Percentiles rank a stretch among this genome's conserved stretches.
Conservation (phyloP, 2,329 filamentous ascomycete species). For the Nemania sp. region DNA sequence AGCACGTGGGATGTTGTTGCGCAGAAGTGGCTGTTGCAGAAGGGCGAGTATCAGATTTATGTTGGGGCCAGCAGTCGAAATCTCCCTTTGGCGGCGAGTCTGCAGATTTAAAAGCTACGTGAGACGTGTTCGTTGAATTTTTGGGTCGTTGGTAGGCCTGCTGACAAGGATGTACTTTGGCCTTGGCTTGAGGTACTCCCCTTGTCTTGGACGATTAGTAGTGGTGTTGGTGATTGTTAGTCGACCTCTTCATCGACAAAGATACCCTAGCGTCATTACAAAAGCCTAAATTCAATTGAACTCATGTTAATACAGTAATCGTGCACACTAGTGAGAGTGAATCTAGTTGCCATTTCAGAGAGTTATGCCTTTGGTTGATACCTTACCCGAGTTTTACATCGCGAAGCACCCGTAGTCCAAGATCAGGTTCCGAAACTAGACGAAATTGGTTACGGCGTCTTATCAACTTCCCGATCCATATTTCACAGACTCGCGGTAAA, state of each 20-base stretch:
- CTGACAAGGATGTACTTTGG: neutral
- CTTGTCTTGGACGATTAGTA: neutral
- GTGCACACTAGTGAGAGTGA: neutral
- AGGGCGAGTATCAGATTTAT: constrained; percentile 56
- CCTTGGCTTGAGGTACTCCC: neutral
- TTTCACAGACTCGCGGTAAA: neutral
- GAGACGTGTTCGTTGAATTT: neutral
- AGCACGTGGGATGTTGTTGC: constrained; percentile 71
- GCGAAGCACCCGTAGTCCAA: neutral
- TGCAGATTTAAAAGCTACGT: constrained; percentile 43
- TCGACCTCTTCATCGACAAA: neutral
- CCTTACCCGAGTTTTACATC: neutral
- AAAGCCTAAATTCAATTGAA: neutral
- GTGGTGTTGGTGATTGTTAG: neutral
- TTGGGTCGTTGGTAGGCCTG: neutral
- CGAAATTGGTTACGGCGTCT: neutral
- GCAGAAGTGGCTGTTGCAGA: constrained; percentile 71
- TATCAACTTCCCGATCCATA: neutral
- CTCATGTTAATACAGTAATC: neutral
- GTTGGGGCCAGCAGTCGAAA: constrained; percentile 65
- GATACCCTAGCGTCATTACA: neutral
- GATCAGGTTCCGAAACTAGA: neutral
- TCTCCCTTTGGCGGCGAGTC: constrained; percentile 54
- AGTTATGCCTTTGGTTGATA: neutral
- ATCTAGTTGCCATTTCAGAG: neutral